Evolutionary conservation across 257 asterid genomes (phyloP), one percentile per base, ranked within the genome.

Genomic region (Solanum medicagineum): DNA sequence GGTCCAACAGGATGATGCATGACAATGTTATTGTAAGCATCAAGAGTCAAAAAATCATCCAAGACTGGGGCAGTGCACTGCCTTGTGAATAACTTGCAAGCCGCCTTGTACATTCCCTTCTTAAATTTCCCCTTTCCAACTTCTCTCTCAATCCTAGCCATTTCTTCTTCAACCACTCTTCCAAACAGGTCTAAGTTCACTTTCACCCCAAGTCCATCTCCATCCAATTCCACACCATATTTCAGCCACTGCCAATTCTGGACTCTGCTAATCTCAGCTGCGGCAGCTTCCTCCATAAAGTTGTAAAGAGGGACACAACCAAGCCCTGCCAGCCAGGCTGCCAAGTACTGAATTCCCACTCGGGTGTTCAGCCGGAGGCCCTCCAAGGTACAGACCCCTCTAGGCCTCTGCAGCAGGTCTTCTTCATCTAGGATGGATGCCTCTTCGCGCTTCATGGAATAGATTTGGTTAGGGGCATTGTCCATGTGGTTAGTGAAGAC

Each of bases 221-320:
- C 98, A 12, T 95, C 89, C 89, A 97, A 32, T 80, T 97, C 98
- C 4, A 81, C 98, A 0, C 92, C 93, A 51, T 94, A 97, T 8
- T 89, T 95, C 59, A 95, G 85, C 99, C 99, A 97, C 84, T 95
- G 98, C 99, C 98, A 95, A 92, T 90, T 97, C 89, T 97, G 99
- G 8, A 95, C 99, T 17, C 99, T 90, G 92, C 99, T 95, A 10
- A 97, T 97, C 90, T 97, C 99, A 9, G 98, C 99, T 7, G 98
- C 93, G 1, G 99, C 99, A 0, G 98, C 98, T 14, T 97, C 99
- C 86, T 97, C 98, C 98, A 97, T 93, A 5, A 97, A 94, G 90
- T 95, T 94, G 94, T 97, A 95, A 19, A 95, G 98, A 0, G 98
- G 98, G 69, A 97, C 98, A 0, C 98, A 92, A 0, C 98, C 98